Percentiles rank a stretch among this genome's conserved stretches.
Conservation (phyloP, 257 asterid genomes). For the Buddleja alternifolia region DNA sequence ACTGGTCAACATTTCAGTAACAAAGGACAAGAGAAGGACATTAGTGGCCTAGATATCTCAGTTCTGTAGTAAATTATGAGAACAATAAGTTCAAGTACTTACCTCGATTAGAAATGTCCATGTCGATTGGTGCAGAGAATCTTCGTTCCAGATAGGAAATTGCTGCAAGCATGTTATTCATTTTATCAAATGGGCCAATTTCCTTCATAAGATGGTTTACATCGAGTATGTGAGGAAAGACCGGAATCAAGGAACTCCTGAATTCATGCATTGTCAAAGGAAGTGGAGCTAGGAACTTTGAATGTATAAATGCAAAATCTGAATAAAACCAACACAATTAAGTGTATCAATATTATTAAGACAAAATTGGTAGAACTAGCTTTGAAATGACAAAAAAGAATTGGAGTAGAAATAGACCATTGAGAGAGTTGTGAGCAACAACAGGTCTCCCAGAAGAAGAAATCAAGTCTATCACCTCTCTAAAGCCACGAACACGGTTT, state of each 20-base stretch:
- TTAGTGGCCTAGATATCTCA: neutral
- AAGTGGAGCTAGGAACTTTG: conserved; percentile 77
- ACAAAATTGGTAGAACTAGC: conserved; percentile 8
- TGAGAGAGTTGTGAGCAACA: conserved; percentile 81
- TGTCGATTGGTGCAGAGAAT: conserved; percentile 49
- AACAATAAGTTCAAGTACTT: conserved; percentile 26
- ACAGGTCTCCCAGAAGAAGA: conserved; percentile 78
- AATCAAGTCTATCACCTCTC: conserved; percentile 89
- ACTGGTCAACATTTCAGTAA: conserved; percentile 1
- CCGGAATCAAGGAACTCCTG: conserved; percentile 51
- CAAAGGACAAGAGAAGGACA: conserved; percentile 10
- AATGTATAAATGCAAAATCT: conserved; percentile 79
- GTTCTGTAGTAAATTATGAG: conserved; percentile 15
- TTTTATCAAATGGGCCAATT: conserved; percentile 54
- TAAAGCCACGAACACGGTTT: conserved; percentile 66
- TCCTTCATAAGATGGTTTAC: conserved; percentile 77
- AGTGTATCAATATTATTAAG: conserved; percentile 24
- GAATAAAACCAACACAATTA: conserved; percentile 37
- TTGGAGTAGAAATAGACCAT: conserved; percentile 56
- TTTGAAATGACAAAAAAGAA: conserved; percentile 23
- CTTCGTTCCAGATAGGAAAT: conserved; percentile 61
- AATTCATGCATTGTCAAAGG: conserved; percentile 73
- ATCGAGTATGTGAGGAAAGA: conserved; percentile 68
- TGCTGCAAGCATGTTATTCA: conserved; percentile 57
- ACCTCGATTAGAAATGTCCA: conserved; percentile 67